phyloP scores from a whole-genome alignment of 257 asterid genomes.

The Henckelia pumila region DNA sequence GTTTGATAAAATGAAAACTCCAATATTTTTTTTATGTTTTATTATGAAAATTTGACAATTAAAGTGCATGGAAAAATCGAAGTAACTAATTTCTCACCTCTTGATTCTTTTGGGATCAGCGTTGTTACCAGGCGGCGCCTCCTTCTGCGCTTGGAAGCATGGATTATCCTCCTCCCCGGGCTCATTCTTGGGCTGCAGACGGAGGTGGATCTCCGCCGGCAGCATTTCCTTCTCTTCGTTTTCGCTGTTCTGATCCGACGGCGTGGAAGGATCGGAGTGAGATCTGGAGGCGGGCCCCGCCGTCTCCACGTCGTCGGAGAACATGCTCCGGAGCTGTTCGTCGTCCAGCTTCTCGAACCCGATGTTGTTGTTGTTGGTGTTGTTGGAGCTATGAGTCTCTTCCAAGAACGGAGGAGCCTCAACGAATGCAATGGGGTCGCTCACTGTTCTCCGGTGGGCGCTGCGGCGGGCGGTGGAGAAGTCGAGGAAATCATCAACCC shows the following conservation, averaged over 20 bases:
- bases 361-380: background rate
- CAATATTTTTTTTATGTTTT: too few species aligned
- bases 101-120: slow-evolving; percentile 85
- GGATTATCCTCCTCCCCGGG: slow-evolving; percentile 53
- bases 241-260: slow-evolving; percentile 70
- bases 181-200: slow-evolving; percentile 56
- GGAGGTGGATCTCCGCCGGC: too few species aligned
- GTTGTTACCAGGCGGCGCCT: slow-evolving; percentile 18
- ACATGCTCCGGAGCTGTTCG: slow-evolving; percentile 74
- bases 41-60: too few species aligned
- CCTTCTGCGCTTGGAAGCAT: slow-evolving; percentile 17
- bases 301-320: slow-evolving; percentile 52
- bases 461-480: slow-evolving; percentile 66
- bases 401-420: slow-evolving; percentile 43
- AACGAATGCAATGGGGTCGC: slow-evolving; percentile 77
- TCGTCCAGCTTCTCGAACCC: slow-evolving; percentile 73
- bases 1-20: too few species aligned
- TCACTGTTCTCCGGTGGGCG: slow-evolving; percentile 71
- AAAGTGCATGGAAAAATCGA: too few species aligned
- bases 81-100: slow-evolving; percentile 41
- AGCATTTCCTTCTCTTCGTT: slow-evolving; percentile 41
- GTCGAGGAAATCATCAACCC: slow-evolving; percentile 84
- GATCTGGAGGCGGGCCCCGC: slow-evolving; percentile 36
- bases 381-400: slow-evolving; percentile 25
- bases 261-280: slow-evolving; percentile 59